Evolutionary conservation across 1,139 yeast genomes (phyloP).

Genomic region (Tardiomyces depauwii): DNA sequence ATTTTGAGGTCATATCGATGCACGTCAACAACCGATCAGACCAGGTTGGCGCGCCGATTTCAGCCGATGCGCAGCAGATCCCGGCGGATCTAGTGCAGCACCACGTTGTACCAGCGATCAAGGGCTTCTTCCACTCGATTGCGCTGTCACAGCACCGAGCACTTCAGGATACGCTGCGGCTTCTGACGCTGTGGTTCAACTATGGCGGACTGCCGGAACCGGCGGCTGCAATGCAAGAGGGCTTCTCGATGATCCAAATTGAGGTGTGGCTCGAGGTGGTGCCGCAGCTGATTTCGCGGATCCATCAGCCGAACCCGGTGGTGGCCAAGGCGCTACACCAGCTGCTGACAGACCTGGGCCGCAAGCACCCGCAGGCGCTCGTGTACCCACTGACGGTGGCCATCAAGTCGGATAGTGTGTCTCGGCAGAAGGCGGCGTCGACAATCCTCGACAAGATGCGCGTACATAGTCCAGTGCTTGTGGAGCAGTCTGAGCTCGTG

Average conservation of each 20-base stretch:
- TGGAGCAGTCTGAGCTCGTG: constrained; percentile 90
- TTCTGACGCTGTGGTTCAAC: constrained; percentile 88
- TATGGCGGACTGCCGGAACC: constrained; percentile 93
- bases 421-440: constrained; percentile 83
- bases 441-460: constrained; percentile 89
- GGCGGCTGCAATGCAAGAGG: constrained; percentile 82
- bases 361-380: constrained; percentile 94
- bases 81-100: constrained; percentile 52
- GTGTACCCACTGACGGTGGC: constrained; percentile 96
- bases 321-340: constrained; percentile 76
- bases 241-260: constrained; percentile 77
- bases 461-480: constrained; percentile 71
- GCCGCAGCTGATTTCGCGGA: constrained; percentile 92
- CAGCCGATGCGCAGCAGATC: constrained; percentile 5
- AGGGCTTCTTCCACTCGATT: constrained; percentile 92
- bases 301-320: constrained; percentile 85
- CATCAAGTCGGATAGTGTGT: constrained; percentile 82
- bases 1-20: constrained; percentile 83
- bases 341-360: constrained; percentile 75
- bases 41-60: constrained; percentile 4
- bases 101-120: constrained; percentile 89
- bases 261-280: constrained; percentile 94
- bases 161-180: constrained; percentile 81
- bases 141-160: constrained; percentile 80
- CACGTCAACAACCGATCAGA: constrained; percentile 21